Percentiles rank a stretch among this genome's conserved stretches.
Conservation (phyloP, 768 basidiomycete species). For the Agaricus subrufescens region DNA sequence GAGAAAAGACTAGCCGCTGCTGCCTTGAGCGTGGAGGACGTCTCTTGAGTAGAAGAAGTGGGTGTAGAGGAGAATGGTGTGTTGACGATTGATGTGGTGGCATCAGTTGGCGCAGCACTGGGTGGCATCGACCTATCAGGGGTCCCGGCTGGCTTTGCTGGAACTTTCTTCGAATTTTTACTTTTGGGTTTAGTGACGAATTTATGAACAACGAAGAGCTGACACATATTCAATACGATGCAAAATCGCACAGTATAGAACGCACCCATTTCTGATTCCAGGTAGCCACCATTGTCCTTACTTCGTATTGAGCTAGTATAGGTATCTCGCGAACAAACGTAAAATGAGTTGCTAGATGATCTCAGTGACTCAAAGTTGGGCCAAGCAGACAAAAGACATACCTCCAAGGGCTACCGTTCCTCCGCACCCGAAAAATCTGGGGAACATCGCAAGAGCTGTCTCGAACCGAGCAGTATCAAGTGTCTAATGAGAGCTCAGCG, state of each 20-base stretch:
- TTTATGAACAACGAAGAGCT: slow-evolving; percentile 63
- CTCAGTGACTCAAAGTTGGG: not conserved
- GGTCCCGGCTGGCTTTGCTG: slow-evolving; percentile 3
- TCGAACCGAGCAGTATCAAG: slow-evolving; percentile 48
- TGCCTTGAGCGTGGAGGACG: slow-evolving; percentile 23
- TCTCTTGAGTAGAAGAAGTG: not conserved
- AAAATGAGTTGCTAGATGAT: slow-evolving; percentile 53
- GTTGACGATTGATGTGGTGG: slow-evolving; percentile 19
- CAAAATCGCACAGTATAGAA: not conserved
- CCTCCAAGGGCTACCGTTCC: slow-evolving; percentile 61
- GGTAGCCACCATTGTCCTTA: slow-evolving; percentile 47
- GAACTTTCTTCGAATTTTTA: slow-evolving; percentile 21
- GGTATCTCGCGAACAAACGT: slow-evolving; percentile 70
- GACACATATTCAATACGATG: not conserved
- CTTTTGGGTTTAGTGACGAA: slow-evolving; percentile 53
- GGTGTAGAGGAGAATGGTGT: slow-evolving; percentile 17
- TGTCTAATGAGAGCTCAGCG: slow-evolving; percentile 20
- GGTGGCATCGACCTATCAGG: slow-evolving; percentile 14
- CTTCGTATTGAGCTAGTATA: slow-evolving; percentile 55
- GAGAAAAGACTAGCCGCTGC: slow-evolving; percentile 7
- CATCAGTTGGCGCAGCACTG: slow-evolving; percentile 32
- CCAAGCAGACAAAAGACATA: slow-evolving; percentile 26
- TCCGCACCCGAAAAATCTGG: slow-evolving; percentile 51
- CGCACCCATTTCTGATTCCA: slow-evolving; percentile 84
- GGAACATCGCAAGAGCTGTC: slow-evolving; percentile 44